Conservation (phyloP, 2,329 filamentous ascomycete species). For the Xylariales sp. region DNA sequence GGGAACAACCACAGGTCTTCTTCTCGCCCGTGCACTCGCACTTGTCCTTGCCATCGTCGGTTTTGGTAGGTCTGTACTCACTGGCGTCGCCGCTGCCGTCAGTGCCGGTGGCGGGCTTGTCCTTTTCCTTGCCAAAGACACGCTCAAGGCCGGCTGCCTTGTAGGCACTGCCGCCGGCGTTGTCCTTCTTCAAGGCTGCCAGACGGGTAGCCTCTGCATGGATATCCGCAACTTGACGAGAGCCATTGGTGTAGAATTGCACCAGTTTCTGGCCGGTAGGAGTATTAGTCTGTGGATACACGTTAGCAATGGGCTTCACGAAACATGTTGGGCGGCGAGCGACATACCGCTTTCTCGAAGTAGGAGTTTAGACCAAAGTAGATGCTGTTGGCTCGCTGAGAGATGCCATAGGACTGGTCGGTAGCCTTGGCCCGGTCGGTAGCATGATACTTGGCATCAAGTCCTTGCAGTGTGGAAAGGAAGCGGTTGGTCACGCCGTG, state of each 20-base stretch:
- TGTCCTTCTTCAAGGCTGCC: slow-evolving; percentile 77
- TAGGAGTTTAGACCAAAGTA: slow-evolving; percentile 71
- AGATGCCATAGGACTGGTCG: slow-evolving; percentile 80
- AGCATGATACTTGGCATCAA: slow-evolving; percentile 84
- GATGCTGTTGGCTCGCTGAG: slow-evolving; percentile 62
- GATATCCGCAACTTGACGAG: slow-evolving; percentile 89
- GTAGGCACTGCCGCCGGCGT: slow-evolving; percentile 54
- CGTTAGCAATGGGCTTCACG: background rate
- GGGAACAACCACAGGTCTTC: background rate
- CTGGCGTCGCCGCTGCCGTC: slow-evolving; percentile 15
- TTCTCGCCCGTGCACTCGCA: slow-evolving; percentile 9
- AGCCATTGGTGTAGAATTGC: slow-evolving; percentile 78
- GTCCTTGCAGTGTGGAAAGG: slow-evolving; percentile 66
- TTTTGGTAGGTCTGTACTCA: slow-evolving; percentile 11
- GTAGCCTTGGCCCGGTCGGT: slow-evolving; percentile 79
- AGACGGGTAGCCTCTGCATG: slow-evolving; percentile 86
- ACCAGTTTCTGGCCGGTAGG: slow-evolving; percentile 85
- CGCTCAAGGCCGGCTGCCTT: slow-evolving; percentile 54
- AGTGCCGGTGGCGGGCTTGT: slow-evolving; percentile 24
- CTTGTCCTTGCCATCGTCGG: background rate
- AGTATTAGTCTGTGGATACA: slow-evolving; percentile 52
- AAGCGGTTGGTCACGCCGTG: slow-evolving; percentile 83
- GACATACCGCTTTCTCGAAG: slow-evolving; percentile 75
- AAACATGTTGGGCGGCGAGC: background rate
- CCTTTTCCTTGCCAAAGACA: slow-evolving; percentile 51